Conservation (phyloP, 768 basidiomycete species). For the Rhodotorula kratochvilovae region DNA sequence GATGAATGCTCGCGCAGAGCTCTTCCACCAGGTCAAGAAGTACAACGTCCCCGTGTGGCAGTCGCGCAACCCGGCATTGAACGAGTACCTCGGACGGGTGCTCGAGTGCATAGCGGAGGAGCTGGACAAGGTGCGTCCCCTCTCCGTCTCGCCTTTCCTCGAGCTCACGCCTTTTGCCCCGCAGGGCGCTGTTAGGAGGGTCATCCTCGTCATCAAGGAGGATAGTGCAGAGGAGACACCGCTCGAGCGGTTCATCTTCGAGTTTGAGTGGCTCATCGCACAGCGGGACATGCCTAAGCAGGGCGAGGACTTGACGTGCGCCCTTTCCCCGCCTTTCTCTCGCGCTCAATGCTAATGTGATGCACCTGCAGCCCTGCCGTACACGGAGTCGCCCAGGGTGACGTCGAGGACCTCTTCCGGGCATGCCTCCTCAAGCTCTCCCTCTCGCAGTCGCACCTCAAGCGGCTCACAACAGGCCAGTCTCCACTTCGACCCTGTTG, state of each 20-base stretch:
- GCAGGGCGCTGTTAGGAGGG: conserved; percentile 73
- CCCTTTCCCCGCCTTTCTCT: neutral
- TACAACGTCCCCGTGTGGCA: conserved; percentile 88
- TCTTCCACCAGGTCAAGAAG: conserved; percentile 81
- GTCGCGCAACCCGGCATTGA: conserved; percentile 80
- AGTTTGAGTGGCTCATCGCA: conserved; percentile 64
- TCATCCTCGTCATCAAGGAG: conserved; percentile 79
- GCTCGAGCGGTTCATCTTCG: conserved; percentile 85
- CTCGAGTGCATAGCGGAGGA: conserved; percentile 77
- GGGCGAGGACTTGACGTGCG: conserved; percentile 52
- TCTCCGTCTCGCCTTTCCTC: neutral
- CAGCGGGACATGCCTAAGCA: neutral
- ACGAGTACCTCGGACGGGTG: conserved; percentile 83
- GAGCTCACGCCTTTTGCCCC: neutral
- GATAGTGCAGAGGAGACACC: conserved; percentile 60
- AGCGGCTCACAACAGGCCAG: conserved; percentile 45
- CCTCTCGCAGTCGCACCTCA: conserved; percentile 68
- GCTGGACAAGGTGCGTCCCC: conserved; percentile 56
- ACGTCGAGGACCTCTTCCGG: conserved; percentile 71
- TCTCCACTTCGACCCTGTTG: neutral
- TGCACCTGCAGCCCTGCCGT: neutral
- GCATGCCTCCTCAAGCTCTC: conserved; percentile 75
- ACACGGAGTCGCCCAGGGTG: conserved; percentile 59
- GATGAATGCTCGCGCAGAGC: conserved; percentile 54
- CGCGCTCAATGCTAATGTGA: neutral